These are phyloP conservation scores for Monosporozyma yasuniensis DNA, from an alignment of 805 yeast genomes.

Conservation along the genomic window DNA sequence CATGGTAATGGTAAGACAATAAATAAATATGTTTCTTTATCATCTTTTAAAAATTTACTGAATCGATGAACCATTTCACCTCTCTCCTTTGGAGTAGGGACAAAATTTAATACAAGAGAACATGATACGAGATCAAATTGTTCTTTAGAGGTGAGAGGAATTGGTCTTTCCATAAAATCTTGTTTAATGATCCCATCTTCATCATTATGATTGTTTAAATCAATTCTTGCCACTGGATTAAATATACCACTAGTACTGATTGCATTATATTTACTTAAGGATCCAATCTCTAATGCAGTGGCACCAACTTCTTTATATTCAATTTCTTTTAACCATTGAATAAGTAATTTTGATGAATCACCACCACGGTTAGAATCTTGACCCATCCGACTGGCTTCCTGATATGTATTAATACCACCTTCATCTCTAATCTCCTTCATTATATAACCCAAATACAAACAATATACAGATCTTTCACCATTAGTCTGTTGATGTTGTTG, in stretches of 20 bases:
- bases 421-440: conserved; percentile 51
- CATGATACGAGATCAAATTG: conserved; percentile 65
- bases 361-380: conserved; percentile 77
- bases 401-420: conserved; percentile 78
- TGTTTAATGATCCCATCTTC: conserved; percentile 63
- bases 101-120: conserved; percentile 82
- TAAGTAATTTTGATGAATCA: conserved; percentile 74
- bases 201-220: conserved; percentile 58
- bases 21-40: conserved; percentile 37
- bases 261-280: conserved; percentile 56
- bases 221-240: conserved; percentile 51
- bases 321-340: conserved; percentile 54
- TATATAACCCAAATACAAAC: conserved; percentile 39
- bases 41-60: conserved; percentile 40
- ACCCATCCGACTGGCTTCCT: conserved; percentile 77
- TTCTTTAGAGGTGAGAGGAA: conserved; percentile 40
- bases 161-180: conserved; percentile 73
- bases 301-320: conserved; percentile 1
- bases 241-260: conserved; percentile 55
- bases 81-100: conserved; percentile 57
- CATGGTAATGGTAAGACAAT: conserved; percentile 88
- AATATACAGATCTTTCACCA: conserved; percentile 14
- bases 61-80: conserved; percentile 71
- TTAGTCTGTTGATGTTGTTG: conserved; percentile 6
- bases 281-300: conserved; percentile 74